These are phyloP conservation scores for Aquanectria penicillioides DNA, from an alignment of 2,329 filamentous ascomycete genomes.

Conservation along the genomic window DNA sequence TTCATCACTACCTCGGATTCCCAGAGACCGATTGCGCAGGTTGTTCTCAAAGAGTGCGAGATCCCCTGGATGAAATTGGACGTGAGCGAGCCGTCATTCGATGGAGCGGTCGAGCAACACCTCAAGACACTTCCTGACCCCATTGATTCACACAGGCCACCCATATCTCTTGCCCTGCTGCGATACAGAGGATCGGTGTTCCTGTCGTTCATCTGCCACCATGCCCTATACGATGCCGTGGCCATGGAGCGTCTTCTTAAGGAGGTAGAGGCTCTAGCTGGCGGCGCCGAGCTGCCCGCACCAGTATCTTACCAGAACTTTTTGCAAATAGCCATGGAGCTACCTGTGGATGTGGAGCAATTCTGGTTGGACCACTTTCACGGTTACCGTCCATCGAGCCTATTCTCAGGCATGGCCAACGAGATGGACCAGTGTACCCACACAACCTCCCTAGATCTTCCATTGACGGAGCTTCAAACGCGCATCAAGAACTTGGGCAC, in stretches of 20 bases:
- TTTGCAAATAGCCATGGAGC: conserved; percentile 64
- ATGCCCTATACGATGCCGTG: conserved; percentile 87
- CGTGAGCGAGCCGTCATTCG: conserved; percentile 45
- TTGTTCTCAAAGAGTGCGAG: conserved; percentile 65
- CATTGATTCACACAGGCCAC: conserved; percentile 57
- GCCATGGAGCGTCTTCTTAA: conserved; percentile 76
- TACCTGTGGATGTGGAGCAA: conserved; percentile 59
- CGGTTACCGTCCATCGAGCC: conserved; percentile 53
- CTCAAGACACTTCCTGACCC: conserved; percentile 49
- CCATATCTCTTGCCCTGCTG: conserved; percentile 57
- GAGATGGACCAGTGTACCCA: conserved; percentile 44
- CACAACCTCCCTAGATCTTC: conserved; percentile 43
- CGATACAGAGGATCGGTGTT: conserved; percentile 44
- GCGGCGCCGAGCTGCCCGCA: conserved; percentile 55
- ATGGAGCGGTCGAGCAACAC: conserved; percentile 52
- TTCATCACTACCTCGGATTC: conserved; percentile 74
- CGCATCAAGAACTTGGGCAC: conserved; percentile 63
- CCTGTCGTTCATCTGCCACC: conserved; percentile 70
- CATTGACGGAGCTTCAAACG: conserved; percentile 58
- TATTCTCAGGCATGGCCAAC: conserved; percentile 36
- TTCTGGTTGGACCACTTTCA: conserved; percentile 74
- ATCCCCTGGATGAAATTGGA: conserved; percentile 54
- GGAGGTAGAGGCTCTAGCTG: conserved; percentile 73
- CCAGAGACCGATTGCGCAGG: conserved; percentile 74
- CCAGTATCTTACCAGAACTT: conserved; percentile 71